phyloP scores from a whole-genome alignment of 1,284 basidiomycete species.

The Ganoderma leucocontextum region DNA sequence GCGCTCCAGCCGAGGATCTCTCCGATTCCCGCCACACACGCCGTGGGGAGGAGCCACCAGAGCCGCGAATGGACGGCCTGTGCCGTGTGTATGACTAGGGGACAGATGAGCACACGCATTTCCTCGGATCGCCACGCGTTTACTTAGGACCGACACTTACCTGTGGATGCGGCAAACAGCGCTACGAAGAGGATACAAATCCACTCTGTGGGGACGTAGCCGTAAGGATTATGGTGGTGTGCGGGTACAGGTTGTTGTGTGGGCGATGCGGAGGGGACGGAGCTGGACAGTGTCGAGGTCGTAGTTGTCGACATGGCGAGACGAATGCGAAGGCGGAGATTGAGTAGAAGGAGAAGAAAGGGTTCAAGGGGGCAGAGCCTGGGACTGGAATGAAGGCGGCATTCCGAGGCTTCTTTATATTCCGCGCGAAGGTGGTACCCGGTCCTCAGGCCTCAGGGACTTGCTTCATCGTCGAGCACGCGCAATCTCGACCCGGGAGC shows the following conservation, averaged over 20 bases:
- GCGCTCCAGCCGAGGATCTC: conserved; percentile 51
- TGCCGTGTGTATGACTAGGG: conserved; percentile 43
- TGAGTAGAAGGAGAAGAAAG: background rate
- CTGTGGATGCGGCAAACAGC: conserved; percentile 40
- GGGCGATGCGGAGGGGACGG: background rate
- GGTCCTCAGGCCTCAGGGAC: background rate
- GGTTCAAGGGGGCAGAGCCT: background rate
- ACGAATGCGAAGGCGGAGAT: background rate
- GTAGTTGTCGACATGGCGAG: background rate
- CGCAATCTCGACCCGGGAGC: background rate
- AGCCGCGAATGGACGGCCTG: conserved; percentile 42
- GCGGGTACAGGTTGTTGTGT: background rate
- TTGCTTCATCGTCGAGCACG: background rate
- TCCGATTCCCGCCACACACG: conserved; percentile 42
- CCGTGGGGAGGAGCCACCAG: conserved; percentile 50
- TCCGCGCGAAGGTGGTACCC: background rate
- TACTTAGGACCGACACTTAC: conserved; percentile 32
- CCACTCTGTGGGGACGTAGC: conserved; percentile 44
- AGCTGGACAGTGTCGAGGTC: background rate
- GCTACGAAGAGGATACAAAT: conserved; percentile 42
- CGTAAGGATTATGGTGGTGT: conserved; percentile 32
- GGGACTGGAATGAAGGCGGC: background rate
- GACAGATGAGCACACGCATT: background rate
- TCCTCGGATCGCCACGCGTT: background rate
- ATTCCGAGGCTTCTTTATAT: background rate